phyloP scores from a whole-genome alignment of 1,284 basidiomycete species.

The Fomitopsis betulina region DNA sequence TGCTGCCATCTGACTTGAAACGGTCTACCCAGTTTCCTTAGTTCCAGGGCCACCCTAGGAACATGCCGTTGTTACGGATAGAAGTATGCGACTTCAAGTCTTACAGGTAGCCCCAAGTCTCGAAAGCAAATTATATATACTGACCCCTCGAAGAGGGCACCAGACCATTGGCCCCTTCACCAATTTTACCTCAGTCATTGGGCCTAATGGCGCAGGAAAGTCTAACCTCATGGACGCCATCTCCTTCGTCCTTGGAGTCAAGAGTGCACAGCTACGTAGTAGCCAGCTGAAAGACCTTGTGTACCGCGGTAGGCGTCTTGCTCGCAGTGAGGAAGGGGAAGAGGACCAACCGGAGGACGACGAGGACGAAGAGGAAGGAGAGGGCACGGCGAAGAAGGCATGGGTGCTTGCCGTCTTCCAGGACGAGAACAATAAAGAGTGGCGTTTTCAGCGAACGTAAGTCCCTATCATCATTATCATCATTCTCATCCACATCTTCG shows the following conservation, averaged over 20 bases:
- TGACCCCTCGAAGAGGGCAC: constrained; percentile 52
- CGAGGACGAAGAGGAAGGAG: constrained; percentile 51
- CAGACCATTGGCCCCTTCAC: constrained; percentile 89
- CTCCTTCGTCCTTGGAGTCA: constrained; percentile 96
- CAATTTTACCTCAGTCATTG: constrained; percentile 94
- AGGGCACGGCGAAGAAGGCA: constrained; percentile 85
- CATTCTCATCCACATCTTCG: not conserved
- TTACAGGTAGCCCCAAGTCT: constrained; percentile 43
- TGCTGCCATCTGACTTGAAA: no score
- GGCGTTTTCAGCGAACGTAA: constrained; percentile 88
- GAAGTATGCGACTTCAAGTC: constrained; percentile 95
- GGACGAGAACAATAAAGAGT: constrained; percentile 77
- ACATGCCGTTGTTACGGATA: constrained; percentile 74
- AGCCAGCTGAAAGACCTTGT: constrained; percentile 94
- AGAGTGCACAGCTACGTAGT: constrained; percentile 89
- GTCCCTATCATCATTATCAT: constrained; percentile 28
- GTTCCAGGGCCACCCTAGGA: not conserved
- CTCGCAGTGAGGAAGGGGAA: constrained; percentile 48
- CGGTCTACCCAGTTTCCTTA: no score
- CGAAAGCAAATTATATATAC: not conserved
- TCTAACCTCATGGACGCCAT: constrained; percentile 99
- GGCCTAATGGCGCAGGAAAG: constrained; percentile 98
- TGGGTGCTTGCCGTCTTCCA: constrained; percentile 93
- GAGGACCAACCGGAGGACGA: constrained; percentile 42
- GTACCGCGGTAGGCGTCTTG: constrained; percentile 84